Evolutionary conservation across 164 flowering plant species (phyloP), one percentile per base, ranked within the genome.

Genomic region (Pachysandra terminalis): DNA sequence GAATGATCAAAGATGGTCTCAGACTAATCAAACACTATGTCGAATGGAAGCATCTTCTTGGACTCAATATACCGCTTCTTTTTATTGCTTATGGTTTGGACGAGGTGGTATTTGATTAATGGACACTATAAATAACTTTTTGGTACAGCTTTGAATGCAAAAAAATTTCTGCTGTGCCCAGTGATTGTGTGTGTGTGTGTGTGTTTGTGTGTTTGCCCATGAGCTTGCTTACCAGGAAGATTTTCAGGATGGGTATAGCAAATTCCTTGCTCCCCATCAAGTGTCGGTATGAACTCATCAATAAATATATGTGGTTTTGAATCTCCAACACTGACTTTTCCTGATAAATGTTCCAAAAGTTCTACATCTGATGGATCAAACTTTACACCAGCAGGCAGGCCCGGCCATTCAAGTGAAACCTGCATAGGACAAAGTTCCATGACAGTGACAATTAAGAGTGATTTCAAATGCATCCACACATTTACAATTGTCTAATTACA

Each of bases 291-390:
- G 80, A 95, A 92, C 59, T 84, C 96, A 65, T 95, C 90, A 61
- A 95, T 82, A 58, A 95, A 84, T 60, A 71, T 10, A 75, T 95
- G 99, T 9, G 94, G 88, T 60, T 75, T 71, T 58, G 76, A 63
- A 64, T 71, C 63, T 26, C 82, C 93, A 15, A 77, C 67, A 19
- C 91, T 88, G 73, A 86, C 81, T 80, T 95, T 92, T 45, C 88
- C 90, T 13, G 89, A 87, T 64, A 95, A 81, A 77, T 92, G 97
- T 27, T 83, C 86, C 27, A 95, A 35, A 45, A 95, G 82, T 76
- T 92, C 90, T 5, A 51, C 70, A 80, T 92, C 97, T 68, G 98
- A 83, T 19, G 99, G 99, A 70, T 92, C 99, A 65, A 95, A 95
- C 72, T 90, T 95, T 1, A 95, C 96, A 73, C 98, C 98, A 69